Conservation (phyloP, 108 stramenopile species). For the Stephanodiscus triporus region DNA sequence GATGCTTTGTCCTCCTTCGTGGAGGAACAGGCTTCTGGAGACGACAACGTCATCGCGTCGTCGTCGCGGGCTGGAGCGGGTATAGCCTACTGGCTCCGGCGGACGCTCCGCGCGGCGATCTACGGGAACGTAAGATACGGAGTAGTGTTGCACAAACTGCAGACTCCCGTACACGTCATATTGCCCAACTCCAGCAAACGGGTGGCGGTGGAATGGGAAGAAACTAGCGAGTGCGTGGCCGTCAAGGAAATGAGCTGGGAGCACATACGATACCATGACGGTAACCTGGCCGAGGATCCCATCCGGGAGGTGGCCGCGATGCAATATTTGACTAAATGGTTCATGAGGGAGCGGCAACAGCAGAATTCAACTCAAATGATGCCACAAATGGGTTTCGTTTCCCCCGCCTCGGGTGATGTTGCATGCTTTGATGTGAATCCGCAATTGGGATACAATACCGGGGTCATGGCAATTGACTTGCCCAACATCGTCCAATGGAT, state of each 20-base stretch:
- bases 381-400: constrained; percentile 6
- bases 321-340: constrained; percentile 71
- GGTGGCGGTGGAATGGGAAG: constrained; percentile 75
- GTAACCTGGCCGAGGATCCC: constrained; percentile 80
- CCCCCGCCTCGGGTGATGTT: background rate
- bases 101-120: constrained; percentile 81
- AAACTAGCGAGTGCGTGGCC: constrained; percentile 73
- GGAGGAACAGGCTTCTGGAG: background rate
- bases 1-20: too few relatives aligned
- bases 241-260: constrained; percentile 86
- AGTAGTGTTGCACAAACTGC: constrained; percentile 60
- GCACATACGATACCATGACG: constrained; percentile 68
- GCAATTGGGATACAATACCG: constrained; percentile 14
- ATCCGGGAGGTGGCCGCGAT: constrained; percentile 87
- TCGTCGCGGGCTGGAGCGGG: constrained; percentile 19
- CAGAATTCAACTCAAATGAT: constrained; percentile 13
- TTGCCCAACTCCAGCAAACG: constrained; percentile 27
- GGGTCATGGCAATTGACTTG: background rate
- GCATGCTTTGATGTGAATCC: constrained; percentile 2
- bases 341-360: constrained; percentile 24
- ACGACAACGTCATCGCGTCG: background rate
- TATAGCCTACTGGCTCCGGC: constrained; percentile 83
- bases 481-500: background rate
- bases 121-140: constrained; percentile 82
- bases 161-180: constrained; percentile 29